Percentiles rank a stretch among this genome's conserved stretches.
These are phyloP conservation scores for Coriaria nepalensis DNA, from an alignment of 306 rosid species.

Conservation along the genomic window DNA sequence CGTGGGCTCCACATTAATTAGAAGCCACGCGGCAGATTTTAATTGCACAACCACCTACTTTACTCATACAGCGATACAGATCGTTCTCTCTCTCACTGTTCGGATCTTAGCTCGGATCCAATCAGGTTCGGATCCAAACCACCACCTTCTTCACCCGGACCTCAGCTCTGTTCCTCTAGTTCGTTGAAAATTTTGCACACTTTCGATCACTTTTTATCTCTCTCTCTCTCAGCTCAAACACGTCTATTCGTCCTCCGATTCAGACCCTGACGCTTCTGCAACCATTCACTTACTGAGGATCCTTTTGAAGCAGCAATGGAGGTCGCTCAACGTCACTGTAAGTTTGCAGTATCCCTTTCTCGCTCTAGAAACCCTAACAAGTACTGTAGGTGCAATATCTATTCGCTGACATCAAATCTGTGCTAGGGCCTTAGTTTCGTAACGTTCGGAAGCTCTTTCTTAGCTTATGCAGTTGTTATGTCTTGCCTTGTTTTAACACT, in stretches of 20 bases:
- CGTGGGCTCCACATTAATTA: no score
- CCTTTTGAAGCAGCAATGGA: slow-evolving; percentile 38
- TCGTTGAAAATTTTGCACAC: slow-evolving; percentile 92
- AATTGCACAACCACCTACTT: no score
- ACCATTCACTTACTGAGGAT: slow-evolving; percentile 36
- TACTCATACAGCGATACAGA: no score
- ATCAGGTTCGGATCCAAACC: slow-evolving; percentile 25
- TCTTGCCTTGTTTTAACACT: no score
- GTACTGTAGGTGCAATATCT: slow-evolving; percentile 3
- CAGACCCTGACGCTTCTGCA: slow-evolving; percentile 48
- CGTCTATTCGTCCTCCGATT: slow-evolving; percentile 37
- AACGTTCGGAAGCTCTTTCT: slow-evolving; percentile 31
- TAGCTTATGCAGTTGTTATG: slow-evolving; percentile 11
- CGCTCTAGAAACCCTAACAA: slow-evolving; percentile 45
- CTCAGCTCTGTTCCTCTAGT: slow-evolving; percentile 55
- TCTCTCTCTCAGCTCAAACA: slow-evolving; percentile 31
- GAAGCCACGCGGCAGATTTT: no score
- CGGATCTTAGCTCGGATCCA: no score
- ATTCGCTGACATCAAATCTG: slow-evolving; percentile 27
- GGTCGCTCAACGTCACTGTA: slow-evolving; percentile 53
- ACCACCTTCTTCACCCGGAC: slow-evolving; percentile 32
- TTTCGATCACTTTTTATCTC: slow-evolving; percentile 81
- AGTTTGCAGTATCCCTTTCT: slow-evolving; percentile 30
- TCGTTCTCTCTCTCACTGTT: no score
- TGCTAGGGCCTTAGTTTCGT: slow-evolving; percentile 19